phyloP scores from a whole-genome alignment of 441 rosid genomes.

The Pelargonium citronellum region DNA sequence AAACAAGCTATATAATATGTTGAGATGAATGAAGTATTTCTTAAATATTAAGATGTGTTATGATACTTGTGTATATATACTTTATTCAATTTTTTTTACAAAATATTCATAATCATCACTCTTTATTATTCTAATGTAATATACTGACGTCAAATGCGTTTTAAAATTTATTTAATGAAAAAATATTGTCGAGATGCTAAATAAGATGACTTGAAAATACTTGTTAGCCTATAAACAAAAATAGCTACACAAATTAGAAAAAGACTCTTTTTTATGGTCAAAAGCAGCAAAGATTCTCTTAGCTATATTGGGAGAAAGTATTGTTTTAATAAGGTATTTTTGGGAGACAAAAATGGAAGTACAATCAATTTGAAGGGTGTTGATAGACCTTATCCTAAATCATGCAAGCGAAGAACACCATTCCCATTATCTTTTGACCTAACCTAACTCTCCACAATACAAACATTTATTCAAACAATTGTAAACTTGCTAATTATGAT shows the following conservation, averaged over 20 bases:
- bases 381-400: not conserved
- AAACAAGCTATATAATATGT: too few relatives aligned
- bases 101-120: too few relatives aligned
- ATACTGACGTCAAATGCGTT: too few relatives aligned
- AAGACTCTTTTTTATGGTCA: not conserved
- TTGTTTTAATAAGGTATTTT: not conserved
- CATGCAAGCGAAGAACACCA: not conserved
- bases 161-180: too few relatives aligned
- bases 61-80: too few relatives aligned
- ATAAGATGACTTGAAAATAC: too few relatives aligned
- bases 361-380: not conserved
- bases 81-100: too few relatives aligned
- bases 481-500: too few relatives aligned
- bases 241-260: not conserved
- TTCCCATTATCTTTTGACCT: constrained; percentile 3
- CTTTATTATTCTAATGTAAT: too few relatives aligned
- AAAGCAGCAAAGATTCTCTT: not conserved
- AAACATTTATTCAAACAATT: not conserved
- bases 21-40: too few relatives aligned
- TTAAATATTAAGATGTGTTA: too few relatives aligned
- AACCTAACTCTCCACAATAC: not conserved
- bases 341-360: constrained; percentile 1
- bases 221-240: not conserved
- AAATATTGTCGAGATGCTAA: too few relatives aligned
- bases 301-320: not conserved